These are phyloP conservation scores for Sugiyamaella valdiviana DNA, from an alignment of 805 yeast species.

Conservation along the genomic window DNA sequence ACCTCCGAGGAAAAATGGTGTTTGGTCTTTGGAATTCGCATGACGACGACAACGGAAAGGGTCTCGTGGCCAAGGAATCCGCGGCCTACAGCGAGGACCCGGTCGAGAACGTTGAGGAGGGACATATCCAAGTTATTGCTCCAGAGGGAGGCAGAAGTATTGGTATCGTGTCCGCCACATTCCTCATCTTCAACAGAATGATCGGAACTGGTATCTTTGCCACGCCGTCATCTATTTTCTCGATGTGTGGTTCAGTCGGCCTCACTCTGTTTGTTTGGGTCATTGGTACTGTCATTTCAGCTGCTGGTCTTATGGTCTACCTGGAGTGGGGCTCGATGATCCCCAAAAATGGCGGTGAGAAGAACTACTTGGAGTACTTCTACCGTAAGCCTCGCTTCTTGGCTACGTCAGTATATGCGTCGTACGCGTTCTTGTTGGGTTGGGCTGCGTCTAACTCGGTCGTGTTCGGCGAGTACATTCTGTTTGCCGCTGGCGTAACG, in stretches of 20 bases:
- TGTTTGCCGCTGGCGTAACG: conserved; percentile 65
- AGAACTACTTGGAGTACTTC: conserved; percentile 69
- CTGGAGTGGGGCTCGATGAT: conserved; percentile 76
- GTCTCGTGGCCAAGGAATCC: not conserved
- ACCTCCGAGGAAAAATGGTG: not conserved
- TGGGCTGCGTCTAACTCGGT: conserved; percentile 85
- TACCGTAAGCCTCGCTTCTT: conserved; percentile 64
- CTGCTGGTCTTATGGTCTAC: conserved; percentile 59
- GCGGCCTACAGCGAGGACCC: not conserved
- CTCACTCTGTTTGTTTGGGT: conserved; percentile 66
- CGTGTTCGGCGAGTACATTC: conserved; percentile 70
- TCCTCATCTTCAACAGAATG: conserved; percentile 60
- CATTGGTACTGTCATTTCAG: conserved; percentile 64
- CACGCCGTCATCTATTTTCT: conserved; percentile 54
- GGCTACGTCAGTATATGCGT: conserved; percentile 58
- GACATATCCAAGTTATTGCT: conserved; percentile 5
- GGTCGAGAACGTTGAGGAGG: not conserved
- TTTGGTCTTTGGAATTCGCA: not conserved
- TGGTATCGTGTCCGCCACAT: conserved; percentile 55
- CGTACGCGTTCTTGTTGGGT: conserved; percentile 68
- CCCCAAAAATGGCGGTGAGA: conserved; percentile 82
- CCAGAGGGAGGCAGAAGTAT: conserved; percentile 23
- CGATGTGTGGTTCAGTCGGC: conserved; percentile 63
- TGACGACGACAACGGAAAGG: not conserved
- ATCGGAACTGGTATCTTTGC: conserved; percentile 75